Conservation (phyloP, 305 asterid species). For the Stenogyne calaminthoides region DNA sequence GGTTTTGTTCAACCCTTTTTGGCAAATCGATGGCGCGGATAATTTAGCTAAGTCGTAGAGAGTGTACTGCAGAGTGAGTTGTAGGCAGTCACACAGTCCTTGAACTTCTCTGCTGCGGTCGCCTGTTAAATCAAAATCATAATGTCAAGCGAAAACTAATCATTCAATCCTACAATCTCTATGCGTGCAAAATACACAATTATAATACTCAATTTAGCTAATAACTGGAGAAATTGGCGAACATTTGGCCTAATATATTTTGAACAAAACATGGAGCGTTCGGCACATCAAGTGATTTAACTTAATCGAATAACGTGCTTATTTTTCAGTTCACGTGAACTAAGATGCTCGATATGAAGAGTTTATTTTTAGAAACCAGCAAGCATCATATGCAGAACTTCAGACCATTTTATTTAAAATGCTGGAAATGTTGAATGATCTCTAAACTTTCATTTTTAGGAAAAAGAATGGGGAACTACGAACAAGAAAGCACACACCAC, state of each 20-base stretch:
- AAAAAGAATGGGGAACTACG: no score
- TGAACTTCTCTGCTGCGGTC: constrained; percentile 80
- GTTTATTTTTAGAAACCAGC: background rate
- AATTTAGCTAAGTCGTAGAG: constrained; percentile 37
- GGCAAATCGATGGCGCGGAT: background rate
- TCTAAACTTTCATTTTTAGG: no score
- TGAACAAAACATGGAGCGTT: background rate
- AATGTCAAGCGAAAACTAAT: background rate
- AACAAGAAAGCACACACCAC: background rate
- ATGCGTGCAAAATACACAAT: background rate
- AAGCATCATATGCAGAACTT: background rate
- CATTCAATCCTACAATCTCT: background rate
- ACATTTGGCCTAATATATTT: background rate
- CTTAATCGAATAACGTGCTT: background rate
- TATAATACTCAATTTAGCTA: background rate
- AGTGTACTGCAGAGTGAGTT: constrained; percentile 64
- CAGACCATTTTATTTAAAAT: background rate
- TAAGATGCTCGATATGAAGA: background rate
- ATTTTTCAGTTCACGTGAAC: background rate
- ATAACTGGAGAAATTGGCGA: background rate
- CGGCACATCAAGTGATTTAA: background rate
- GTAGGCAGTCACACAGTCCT: constrained; percentile 75
- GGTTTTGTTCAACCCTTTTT: no score
- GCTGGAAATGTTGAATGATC: background rate
- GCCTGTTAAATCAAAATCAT: constrained; percentile 49